Conservation (phyloP, 495 filamentous ascomycete genomes). For the Pyrenopolyporus hunteri region DNA sequence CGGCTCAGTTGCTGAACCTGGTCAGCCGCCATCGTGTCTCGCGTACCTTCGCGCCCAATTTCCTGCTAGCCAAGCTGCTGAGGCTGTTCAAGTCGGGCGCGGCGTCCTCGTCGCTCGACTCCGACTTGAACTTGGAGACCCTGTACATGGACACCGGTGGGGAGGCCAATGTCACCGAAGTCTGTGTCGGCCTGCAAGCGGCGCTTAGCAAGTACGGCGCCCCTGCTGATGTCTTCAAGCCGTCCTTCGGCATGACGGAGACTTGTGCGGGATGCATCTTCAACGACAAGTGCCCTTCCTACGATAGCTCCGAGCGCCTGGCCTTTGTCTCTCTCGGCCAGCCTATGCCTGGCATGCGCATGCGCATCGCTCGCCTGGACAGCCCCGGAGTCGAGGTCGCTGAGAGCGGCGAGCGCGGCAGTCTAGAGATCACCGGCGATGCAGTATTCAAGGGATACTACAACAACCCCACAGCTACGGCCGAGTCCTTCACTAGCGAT, state of each 20-base stretch:
- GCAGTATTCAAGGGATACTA: slow-evolving; percentile 67
- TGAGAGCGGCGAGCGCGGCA: slow-evolving; percentile 6
- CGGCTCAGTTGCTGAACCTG: slow-evolving; percentile 50
- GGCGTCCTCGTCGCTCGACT: neutral
- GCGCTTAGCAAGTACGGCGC: slow-evolving; percentile 46
- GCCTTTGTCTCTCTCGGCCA: slow-evolving; percentile 50
- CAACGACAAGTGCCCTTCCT: slow-evolving; percentile 44
- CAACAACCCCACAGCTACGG: slow-evolving; percentile 61
- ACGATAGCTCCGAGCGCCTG: slow-evolving; percentile 38
- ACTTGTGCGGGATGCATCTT: slow-evolving; percentile 58
- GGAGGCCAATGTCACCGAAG: slow-evolving; percentile 36
- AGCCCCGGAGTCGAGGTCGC: neutral
- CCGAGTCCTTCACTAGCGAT: slow-evolving; percentile 61
- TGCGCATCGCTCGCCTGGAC: slow-evolving; percentile 44
- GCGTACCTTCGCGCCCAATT: slow-evolving; percentile 62
- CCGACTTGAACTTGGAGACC: neutral
- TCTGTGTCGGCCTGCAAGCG: slow-evolving; percentile 19
- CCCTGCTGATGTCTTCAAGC: slow-evolving; percentile 47
- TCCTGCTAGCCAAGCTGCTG: slow-evolving; percentile 53
- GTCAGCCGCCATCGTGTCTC: slow-evolving; percentile 51
- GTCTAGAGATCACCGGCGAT: slow-evolving; percentile 41
- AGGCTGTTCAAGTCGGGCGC: neutral
- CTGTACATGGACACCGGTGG: slow-evolving; percentile 31
- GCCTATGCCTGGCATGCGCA: slow-evolving; percentile 49
- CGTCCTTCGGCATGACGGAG: slow-evolving; percentile 64